Conservation (phyloP, 1,284 basidiomycete species). For the Abortiporus biennis region DNA sequence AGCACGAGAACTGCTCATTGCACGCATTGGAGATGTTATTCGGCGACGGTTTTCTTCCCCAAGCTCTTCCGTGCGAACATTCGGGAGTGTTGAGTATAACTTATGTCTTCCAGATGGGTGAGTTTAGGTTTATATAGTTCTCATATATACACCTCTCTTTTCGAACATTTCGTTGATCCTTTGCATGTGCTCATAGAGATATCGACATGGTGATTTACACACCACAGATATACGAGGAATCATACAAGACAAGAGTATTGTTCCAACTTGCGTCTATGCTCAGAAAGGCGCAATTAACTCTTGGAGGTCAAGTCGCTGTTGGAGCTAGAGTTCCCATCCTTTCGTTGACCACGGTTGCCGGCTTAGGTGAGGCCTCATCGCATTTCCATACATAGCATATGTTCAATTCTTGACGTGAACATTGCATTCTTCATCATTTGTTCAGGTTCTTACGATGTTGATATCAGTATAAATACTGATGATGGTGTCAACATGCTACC, state of each 20-base stretch:
- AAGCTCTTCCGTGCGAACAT: constrained; percentile 17
- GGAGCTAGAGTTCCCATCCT: constrained; percentile 55
- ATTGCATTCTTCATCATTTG: background rate
- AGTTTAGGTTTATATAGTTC: too few species aligned
- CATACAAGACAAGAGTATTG: constrained; percentile 18
- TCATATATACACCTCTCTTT: constrained; percentile 1
- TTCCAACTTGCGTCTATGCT: constrained; percentile 23
- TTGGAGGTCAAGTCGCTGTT: constrained; percentile 42
- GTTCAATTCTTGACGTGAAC: background rate
- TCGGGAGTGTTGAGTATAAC: constrained; percentile 25
- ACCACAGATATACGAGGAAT: constrained; percentile 13
- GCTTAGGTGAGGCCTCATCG: constrained; percentile 25
- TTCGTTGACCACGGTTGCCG: constrained; percentile 46
- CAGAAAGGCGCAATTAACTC: constrained; percentile 20
- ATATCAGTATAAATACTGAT: constrained; percentile 63
- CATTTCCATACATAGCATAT: background rate
- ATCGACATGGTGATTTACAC: constrained; percentile 29
- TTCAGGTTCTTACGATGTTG: constrained; percentile 55
- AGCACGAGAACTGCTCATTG: constrained; percentile 19
- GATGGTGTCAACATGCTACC: constrained; percentile 59
- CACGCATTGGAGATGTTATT: constrained; percentile 17
- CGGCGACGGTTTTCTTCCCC: constrained; percentile 17
- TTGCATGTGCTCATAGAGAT: constrained; percentile 25
- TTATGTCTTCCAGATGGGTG: constrained; percentile 26
- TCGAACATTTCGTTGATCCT: background rate